Evolutionary conservation across 1,284 basidiomycete species (phyloP), one percentile per base, ranked within the genome.

Genomic region (Peniophora sp.): DNA sequence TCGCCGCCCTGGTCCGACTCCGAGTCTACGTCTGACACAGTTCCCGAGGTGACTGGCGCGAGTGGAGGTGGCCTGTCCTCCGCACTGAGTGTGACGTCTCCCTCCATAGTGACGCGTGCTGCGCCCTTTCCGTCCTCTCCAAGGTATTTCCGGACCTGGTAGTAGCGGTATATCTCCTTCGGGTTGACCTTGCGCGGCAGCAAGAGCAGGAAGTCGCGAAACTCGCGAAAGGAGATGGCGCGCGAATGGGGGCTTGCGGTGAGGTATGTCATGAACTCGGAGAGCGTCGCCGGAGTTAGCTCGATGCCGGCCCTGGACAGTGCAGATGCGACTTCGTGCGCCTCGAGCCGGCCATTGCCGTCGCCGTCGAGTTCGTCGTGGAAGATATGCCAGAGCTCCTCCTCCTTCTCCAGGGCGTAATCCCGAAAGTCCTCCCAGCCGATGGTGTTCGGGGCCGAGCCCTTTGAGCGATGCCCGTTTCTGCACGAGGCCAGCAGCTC

Each of bases 181-280:
- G 91, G 75, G 1, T 88, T 93, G 32, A 79, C 82, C 62, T 79
- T 84, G 53, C 91, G 80, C 41, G 94, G 92, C 52, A 96, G 68
- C 48, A 96, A 78, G 48, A 97, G 75, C 48, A 97, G 74, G 66
- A 93, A 95, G 69, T 96, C 88, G 47, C 94, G 76, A 66, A 96
- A 97, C 62, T 96, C 88, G 51, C 75, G 73, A 68, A 95, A 97
- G 53, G 74, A 83, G 63, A 97, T 79, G n/a, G 77, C 70, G 63
- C 77, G 76, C 15, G 83, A 79, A 59, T 83, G 75, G 11, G 79
- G 75, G 42, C 79, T 79, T n/a, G 78, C 74, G 6, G 88, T 81
- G 50, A 95, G 74, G 59, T 77, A 83, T n/a, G 79, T 72, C 67
- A 94, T 88, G 62, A 95, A 90, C 55, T 95, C 89, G 35, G 78